Conservation (phyloP, 139 green algal genomes). For the Chlamydomonas sp. region DNA sequence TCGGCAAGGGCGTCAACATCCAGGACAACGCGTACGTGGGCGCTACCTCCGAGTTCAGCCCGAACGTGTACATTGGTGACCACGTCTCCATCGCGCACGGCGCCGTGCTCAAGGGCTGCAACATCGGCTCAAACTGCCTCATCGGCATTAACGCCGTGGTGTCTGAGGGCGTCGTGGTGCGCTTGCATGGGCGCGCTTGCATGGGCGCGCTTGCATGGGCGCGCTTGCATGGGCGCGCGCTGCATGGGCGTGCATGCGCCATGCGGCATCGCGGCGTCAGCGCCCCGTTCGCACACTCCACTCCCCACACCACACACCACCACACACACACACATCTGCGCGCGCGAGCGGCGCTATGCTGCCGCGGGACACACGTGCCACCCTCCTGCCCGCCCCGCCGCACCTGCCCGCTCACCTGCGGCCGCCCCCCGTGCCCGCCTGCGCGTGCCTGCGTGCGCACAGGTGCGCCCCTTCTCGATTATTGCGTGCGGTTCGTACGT, state of each 20-base stretch:
- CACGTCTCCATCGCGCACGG: constrained; percentile 84
- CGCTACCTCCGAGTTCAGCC: constrained; percentile 48
- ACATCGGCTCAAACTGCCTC: constrained; percentile 76
- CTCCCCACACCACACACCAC: background rate
- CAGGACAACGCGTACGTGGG: constrained; percentile 85
- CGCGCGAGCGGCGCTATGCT: no score
- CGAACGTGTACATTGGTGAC: constrained; percentile 57
- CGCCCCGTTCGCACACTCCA: background rate
- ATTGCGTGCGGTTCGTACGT: constrained; percentile 87
- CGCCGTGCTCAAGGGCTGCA: constrained; percentile 78
- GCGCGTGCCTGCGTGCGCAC: no score
- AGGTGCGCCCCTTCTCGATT: constrained; percentile 71
- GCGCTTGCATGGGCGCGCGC: no score
- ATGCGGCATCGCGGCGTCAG: background rate
- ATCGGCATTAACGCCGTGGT: constrained; percentile 93
- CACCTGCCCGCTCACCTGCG: no score
- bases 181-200: no score
- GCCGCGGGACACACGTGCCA: no score
- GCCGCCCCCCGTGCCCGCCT: no score
- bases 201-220: no score
- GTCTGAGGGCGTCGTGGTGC: constrained; percentile 50
- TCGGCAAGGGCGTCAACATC: constrained; percentile 86
- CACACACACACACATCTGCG: constrained; percentile 2
- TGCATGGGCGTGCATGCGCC: background rate
- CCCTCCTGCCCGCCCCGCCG: no score